Evolutionary conservation across 257 asterid species (phyloP), one percentile per base, ranked within the genome.

Genomic region (Phtheirospermum japonicum): DNA sequence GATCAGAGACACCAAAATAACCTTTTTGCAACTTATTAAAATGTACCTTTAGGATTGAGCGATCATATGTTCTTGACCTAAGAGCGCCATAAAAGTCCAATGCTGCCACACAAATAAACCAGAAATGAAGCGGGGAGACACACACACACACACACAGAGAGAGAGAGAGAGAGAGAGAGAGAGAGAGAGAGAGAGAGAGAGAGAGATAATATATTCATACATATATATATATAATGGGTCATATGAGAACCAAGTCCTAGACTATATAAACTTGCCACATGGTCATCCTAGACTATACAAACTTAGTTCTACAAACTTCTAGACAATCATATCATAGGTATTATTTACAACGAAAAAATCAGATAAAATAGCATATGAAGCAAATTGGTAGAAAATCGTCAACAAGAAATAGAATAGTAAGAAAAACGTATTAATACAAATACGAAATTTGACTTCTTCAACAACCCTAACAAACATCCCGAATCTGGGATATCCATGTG

Each of bases 41-140:
- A 37, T 7, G 55, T 77, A 91, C 96, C 97, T 91, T 73, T 51
- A 88, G 64, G 70, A 88, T 80, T 55, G 95, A 86, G 56, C 83
- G 79, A 69, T 91, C 98, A 57, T 88, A 88, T 31, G 97, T 91
- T 75, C 98, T 80, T 57, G 97, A 88, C 75, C 98, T 80, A 59
- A 91, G 74, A 70, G 98, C 97, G 56, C 98, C 97, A 75, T 84
- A 91, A 70, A 91, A 88, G 68, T 91, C 98, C 88, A 91, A 76
- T 45, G 98, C 97, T 91, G 90, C 71, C 74, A 75, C 48, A 6
- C 14, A 64, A 57, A 62, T 31, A 53, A 59, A 54, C 56, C 59
- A 75, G 34, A 61, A 45, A 63, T 66, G 17, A 46, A 30, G 37
- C 6, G 26, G 13, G 19, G 32, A 52, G 33, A 66, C 48, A 17